A percentile compares a stretch with the other conserved stretches of the same genome.
These are phyloP conservation scores for Abrus pulchellus DNA, from an alignment of 306 rosid species.

Conservation along the genomic window DNA sequence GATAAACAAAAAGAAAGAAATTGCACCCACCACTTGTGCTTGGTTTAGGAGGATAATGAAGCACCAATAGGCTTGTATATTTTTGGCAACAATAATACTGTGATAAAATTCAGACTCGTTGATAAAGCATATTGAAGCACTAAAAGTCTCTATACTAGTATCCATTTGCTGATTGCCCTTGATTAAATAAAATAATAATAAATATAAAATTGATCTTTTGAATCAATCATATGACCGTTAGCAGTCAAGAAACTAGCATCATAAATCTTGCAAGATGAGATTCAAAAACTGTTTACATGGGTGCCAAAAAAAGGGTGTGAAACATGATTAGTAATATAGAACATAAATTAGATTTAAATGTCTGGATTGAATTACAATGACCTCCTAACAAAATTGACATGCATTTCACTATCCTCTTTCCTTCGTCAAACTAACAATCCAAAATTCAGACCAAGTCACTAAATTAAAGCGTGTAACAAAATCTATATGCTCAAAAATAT, in stretches of 20 bases:
- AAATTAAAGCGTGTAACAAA: constrained; percentile 35
- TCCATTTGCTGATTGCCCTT: constrained; percentile 25
- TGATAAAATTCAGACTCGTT: not conserved
- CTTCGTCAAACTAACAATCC: constrained; percentile 35
- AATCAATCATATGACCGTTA: not conserved
- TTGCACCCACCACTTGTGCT: not conserved
- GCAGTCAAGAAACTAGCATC: constrained; percentile 26
- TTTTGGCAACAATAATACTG: not conserved
- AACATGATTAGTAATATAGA: constrained; percentile 1
- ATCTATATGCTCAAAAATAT: constrained; percentile 32
- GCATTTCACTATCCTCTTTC: constrained; percentile 35
- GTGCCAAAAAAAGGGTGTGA: not conserved
- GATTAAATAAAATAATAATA: not conserved
- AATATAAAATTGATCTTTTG: not conserved
- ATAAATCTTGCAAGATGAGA: constrained; percentile 6
- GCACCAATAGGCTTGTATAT: not conserved
- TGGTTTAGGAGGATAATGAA: not conserved
- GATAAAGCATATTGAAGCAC: not conserved
- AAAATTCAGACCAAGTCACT: constrained; percentile 31
- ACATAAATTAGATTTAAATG: constrained; percentile 9
- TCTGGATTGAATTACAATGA: constrained; percentile 13
- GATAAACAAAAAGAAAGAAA: not conserved
- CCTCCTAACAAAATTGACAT: constrained; percentile 37
- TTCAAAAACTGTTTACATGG: not conserved
- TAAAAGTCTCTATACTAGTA: not conserved